Conservation (phyloP, 1,284 basidiomycete species). For the Rhodotorula sp. region DNA sequence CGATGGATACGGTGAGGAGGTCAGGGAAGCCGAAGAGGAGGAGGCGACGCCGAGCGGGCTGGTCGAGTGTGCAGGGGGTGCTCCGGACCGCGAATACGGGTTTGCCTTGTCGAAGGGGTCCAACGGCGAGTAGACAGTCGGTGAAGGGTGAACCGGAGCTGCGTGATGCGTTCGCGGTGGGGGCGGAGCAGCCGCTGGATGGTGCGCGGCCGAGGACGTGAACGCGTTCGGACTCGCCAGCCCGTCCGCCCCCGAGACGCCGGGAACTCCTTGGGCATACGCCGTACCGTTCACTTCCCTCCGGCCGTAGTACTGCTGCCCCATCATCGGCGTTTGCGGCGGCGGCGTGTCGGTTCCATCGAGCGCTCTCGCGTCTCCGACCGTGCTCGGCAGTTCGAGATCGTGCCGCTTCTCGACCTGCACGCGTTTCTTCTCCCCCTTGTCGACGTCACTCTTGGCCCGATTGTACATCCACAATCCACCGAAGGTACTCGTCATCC, state of each 20-base stretch:
- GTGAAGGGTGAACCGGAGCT: neutral
- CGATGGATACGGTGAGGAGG: too few relatives aligned
- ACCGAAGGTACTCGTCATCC: constrained; percentile 83
- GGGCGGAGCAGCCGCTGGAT: neutral
- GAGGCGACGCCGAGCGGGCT: too few relatives aligned
- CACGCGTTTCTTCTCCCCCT: constrained; percentile 81
- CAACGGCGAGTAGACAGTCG: neutral
- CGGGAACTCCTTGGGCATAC: too few relatives aligned
- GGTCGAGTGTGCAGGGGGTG: too few relatives aligned
- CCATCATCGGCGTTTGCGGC: neutral
- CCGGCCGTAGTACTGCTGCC: neutral
- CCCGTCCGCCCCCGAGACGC: neutral
- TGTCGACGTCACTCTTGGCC: constrained; percentile 87
- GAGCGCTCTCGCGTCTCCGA: constrained; percentile 32
- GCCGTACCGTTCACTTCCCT: too few relatives aligned
- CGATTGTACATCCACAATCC: constrained; percentile 96
- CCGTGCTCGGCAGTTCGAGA: constrained; percentile 65
- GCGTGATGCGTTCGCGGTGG: neutral
- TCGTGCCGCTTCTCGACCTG: constrained; percentile 77
- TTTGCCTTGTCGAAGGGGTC: neutral
- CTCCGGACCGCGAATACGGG: neutral
- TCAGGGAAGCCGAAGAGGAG: too few relatives aligned
- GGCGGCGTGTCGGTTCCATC: constrained; percentile 16
- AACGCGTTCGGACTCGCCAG: neutral
- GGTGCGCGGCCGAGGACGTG: neutral